phyloP scores from a whole-genome alignment of 768 basidiomycete species.

The Boletus rufocinnamomeus region DNA sequence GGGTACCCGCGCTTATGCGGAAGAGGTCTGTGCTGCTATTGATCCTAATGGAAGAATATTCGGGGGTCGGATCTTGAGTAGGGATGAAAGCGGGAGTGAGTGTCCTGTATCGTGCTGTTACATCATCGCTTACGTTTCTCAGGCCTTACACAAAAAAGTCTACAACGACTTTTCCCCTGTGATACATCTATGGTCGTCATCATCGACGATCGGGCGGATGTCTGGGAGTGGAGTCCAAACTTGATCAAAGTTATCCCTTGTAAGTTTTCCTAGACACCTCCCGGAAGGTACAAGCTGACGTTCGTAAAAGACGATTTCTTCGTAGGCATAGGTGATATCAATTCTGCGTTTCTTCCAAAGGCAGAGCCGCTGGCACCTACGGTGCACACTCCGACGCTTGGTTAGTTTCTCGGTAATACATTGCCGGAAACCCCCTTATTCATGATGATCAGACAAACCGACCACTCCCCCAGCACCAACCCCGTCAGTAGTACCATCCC shows the following conservation, averaged over 20 bases:
- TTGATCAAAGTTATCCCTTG: conserved; percentile 96
- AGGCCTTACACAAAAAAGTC: conserved; percentile 90
- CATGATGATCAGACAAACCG: conserved; percentile 25
- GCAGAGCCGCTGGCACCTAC: conserved; percentile 46
- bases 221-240: conserved; percentile 98
- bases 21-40: conserved; percentile 91
- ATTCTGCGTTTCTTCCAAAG: conserved; percentile 90
- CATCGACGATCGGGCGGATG: conserved; percentile 97
- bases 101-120: conserved; percentile 13
- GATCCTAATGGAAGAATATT: conserved; percentile 88
- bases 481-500: conserved; percentile 10
- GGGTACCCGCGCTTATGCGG: conserved; percentile 97
- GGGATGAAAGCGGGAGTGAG: conserved; percentile 97
- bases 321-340: conserved; percentile 97
- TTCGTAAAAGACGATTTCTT: conserved; percentile 86
- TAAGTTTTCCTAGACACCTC: conserved; percentile 39
- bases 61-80: conserved; percentile 82
- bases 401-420: conserved; percentile 17
- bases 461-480: conserved; percentile 20
- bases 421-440: background rate
- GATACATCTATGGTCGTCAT: conserved; percentile 99
- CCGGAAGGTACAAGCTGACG: background rate
- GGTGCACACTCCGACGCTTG: conserved; percentile 24
- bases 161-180: conserved; percentile 91
- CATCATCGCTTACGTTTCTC: conserved; percentile 16